Percentiles rank a stretch among this genome's conserved stretches.
phyloP scores from a whole-genome alignment of 371 early-diverging fungal genomes.

The Mucor indicus region DNA sequence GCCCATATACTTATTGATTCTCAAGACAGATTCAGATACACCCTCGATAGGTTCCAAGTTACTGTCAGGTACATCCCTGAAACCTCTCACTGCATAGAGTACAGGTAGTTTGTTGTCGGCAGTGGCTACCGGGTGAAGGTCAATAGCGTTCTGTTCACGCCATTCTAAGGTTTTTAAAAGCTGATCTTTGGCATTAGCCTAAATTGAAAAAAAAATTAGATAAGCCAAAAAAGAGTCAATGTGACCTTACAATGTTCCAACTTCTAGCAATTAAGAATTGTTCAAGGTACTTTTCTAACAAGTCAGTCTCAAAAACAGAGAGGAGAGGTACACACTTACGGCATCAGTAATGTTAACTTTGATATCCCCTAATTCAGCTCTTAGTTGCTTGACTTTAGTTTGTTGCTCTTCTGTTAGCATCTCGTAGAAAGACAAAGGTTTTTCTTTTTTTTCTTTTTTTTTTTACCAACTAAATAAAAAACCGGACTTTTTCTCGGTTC shows the following conservation, averaged over 20 bases:
- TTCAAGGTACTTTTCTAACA: constrained; percentile 38
- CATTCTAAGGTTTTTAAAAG: constrained; percentile 64
- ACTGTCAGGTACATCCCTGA: constrained; percentile 58
- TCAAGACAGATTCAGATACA: constrained; percentile 66
- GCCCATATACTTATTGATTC: constrained; percentile 70
- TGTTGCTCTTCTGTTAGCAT: constrained; percentile 14
- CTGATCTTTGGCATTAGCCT: constrained; percentile 69
- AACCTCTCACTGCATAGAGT: constrained; percentile 76
- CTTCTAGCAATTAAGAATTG: constrained; percentile 64
- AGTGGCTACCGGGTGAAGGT: constrained; percentile 64
- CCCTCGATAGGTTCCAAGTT: constrained; percentile 64
- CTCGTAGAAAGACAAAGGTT: too few species aligned
- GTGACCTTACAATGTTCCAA: constrained; percentile 52
- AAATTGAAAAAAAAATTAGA: constrained; percentile 1
- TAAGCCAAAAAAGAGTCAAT: too few species aligned
- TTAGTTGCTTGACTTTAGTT: constrained; percentile 8
- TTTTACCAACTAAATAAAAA: too few species aligned
- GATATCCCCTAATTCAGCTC: constrained; percentile 10
- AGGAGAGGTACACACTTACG: not conserved
- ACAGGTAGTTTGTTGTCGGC: constrained; percentile 62
- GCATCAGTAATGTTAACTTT: constrained; percentile 9
- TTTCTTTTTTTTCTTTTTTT: too few species aligned
- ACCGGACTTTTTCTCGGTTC: too few species aligned
- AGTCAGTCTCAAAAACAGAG: not conserved
- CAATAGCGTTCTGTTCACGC: constrained; percentile 68